Conservation (phyloP, 495 filamentous ascomycete species). For the Aspergillus funiculosus region DNA sequence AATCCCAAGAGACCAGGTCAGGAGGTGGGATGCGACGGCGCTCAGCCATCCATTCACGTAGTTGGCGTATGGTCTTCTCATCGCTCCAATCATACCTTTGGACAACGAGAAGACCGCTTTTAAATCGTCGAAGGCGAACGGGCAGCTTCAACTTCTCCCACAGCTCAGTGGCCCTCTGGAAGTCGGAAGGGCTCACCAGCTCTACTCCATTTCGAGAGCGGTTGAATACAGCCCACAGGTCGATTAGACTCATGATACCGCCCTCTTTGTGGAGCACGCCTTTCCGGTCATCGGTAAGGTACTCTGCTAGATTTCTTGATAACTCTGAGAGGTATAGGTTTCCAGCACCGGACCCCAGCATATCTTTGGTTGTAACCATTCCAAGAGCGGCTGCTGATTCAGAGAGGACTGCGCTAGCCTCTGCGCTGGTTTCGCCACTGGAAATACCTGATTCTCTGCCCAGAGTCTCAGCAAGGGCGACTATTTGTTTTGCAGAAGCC, state of each 20-base stretch:
- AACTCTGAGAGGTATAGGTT: slow-evolving; percentile 68
- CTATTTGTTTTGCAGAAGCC: slow-evolving; percentile 92
- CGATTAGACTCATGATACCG: slow-evolving; percentile 90
- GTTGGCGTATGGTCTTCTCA: slow-evolving; percentile 73
- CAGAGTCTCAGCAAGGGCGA: slow-evolving; percentile 87
- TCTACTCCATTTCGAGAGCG: slow-evolving; percentile 93
- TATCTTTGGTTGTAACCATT: slow-evolving; percentile 90
- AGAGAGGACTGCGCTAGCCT: slow-evolving; percentile 68
- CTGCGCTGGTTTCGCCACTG: slow-evolving; percentile 49
- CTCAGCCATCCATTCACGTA: slow-evolving; percentile 72
- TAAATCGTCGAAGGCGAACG: slow-evolving; percentile 80
- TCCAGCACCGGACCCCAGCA: slow-evolving; percentile 57
- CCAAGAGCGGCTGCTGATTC: slow-evolving; percentile 82
- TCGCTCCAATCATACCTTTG: slow-evolving; percentile 85
- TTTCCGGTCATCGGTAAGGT: slow-evolving; percentile 80
- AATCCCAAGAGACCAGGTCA: slow-evolving; percentile 66
- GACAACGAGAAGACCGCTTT: slow-evolving; percentile 85
- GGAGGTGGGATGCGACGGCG: slow-evolving; percentile 59
- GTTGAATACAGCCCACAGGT: slow-evolving; percentile 97
- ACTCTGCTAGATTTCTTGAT: slow-evolving; percentile 85
- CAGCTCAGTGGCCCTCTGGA: slow-evolving; percentile 77
- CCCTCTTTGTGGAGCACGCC: slow-evolving; percentile 79
- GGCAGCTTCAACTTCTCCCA: slow-evolving; percentile 89
- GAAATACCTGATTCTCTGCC: slow-evolving; percentile 59
- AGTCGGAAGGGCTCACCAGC: slow-evolving; percentile 84